phyloP scores from a whole-genome alignment of 2,329 filamentous ascomycete species.

The Epichloe festucae region DNA sequence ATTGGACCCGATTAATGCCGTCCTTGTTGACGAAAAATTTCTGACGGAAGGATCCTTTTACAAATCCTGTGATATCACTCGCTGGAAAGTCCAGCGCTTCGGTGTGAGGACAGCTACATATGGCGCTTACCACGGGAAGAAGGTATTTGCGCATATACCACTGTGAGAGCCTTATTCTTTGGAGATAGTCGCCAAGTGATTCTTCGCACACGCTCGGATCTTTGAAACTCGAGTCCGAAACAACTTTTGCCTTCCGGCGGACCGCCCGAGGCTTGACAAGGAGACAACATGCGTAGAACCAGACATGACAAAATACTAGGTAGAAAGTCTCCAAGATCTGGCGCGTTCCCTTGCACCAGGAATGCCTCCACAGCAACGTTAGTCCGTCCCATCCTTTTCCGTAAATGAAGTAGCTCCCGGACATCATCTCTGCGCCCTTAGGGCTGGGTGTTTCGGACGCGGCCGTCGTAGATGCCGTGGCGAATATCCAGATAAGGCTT shows the following conservation, averaged over 20 bases:
- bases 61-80: slow-evolving; percentile 37
- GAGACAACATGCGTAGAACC: slow-evolving; percentile 41
- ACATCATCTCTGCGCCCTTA: slow-evolving; percentile 8
- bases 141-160: slow-evolving; percentile 36
- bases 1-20: slow-evolving; percentile 36
- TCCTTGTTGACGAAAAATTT: slow-evolving; percentile 37
- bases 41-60: slow-evolving; percentile 30
- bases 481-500: slow-evolving; percentile 40
- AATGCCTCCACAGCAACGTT: slow-evolving; percentile 28
- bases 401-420: slow-evolving; percentile 35
- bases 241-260: neutral
- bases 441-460: neutral
- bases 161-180: slow-evolving; percentile 34
- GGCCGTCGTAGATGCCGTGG: slow-evolving; percentile 15
- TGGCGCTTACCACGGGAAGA: slow-evolving; percentile 39
- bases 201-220: neutral
- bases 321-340: slow-evolving; percentile 31
- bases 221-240: neutral
- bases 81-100: slow-evolving; percentile 39
- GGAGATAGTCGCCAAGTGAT: slow-evolving; percentile 23
- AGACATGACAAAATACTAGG: slow-evolving; percentile 35
- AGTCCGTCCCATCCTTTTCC: slow-evolving; percentile 40
- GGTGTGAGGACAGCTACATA: slow-evolving; percentile 40
- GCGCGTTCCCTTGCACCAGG: slow-evolving; percentile 17
- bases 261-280: slow-evolving; percentile 23